These are phyloP conservation scores for Pseudomicrostroma phylloplanum DNA, from an alignment of 1,284 basidiomycete species.

Conservation along the genomic window DNA sequence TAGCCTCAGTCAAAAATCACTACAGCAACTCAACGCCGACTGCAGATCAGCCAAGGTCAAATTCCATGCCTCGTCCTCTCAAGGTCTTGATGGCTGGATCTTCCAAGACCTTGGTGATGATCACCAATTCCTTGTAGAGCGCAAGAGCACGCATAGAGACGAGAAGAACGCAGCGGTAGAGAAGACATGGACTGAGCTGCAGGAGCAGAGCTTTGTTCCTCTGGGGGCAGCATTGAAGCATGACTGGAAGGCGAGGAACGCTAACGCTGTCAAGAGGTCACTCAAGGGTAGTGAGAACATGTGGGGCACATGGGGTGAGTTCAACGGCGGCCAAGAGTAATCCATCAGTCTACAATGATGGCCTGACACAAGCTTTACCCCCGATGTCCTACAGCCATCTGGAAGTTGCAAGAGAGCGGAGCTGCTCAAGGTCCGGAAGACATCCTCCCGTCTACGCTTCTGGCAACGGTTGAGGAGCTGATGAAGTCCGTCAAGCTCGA, in stretches of 20 bases:
- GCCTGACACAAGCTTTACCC: no score
- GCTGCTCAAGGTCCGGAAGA: not conserved
- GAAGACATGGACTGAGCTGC: conserved; percentile 1
- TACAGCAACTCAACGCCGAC: not conserved
- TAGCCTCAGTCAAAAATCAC: not conserved
- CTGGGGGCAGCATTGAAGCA: not conserved
- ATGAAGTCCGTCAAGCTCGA: not conserved
- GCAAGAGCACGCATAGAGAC: not conserved
- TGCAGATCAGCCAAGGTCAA: not conserved
- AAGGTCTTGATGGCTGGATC: conserved; percentile 1
- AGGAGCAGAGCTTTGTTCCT: not conserved
- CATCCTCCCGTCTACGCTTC: not conserved
- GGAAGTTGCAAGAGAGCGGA: not conserved
- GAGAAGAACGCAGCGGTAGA: not conserved
- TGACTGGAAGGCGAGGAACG: not conserved
- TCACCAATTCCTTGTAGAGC: conserved; percentile 6
- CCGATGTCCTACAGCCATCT: not conserved
- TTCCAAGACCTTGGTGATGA: conserved; percentile 3
- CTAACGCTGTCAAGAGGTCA: not conserved
- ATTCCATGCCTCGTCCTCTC: not conserved
- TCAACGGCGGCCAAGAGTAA: no score
- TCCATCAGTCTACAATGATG: no score
- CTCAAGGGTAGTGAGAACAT: not conserved
- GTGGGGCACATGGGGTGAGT: not conserved
- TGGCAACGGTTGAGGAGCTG: not conserved